phyloP scores from a whole-genome alignment of 257 asterid species.

The Solanum lignicaule region DNA sequence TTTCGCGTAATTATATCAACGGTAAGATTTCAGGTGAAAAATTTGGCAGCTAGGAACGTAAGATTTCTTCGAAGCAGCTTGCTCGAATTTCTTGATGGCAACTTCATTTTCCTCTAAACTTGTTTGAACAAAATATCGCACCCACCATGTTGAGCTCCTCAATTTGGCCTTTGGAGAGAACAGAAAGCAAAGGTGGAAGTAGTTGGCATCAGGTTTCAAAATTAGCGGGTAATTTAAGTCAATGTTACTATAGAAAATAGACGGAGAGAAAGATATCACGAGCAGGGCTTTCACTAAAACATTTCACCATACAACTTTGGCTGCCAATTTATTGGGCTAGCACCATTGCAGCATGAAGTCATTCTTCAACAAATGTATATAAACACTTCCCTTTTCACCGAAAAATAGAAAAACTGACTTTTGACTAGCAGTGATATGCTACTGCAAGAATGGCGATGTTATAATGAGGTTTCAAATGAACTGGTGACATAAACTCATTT shows the following conservation, averaged over 20 bases:
- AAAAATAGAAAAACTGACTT: not conserved
- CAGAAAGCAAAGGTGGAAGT: not conserved
- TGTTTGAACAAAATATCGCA: slow-evolving; percentile 49
- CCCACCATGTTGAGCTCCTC: slow-evolving; percentile 76
- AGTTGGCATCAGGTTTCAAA: not conserved
- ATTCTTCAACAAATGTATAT: not conserved
- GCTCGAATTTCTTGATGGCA: slow-evolving; percentile 50
- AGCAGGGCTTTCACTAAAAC: not conserved
- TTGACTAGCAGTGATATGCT: not conserved
- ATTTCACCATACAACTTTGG: not conserved
- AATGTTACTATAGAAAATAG: not conserved
- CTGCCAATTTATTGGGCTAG: not conserved
- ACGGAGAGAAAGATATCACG: not conserved
- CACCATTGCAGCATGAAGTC: not conserved
- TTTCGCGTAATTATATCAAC: slow-evolving; percentile 3
- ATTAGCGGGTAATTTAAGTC: not conserved
- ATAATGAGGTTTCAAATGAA: not conserved
- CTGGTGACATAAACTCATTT: not conserved
- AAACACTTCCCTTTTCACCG: not conserved
- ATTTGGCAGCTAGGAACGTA: slow-evolving; percentile 54
- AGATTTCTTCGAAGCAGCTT: slow-evolving; percentile 41
- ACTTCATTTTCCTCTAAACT: slow-evolving; percentile 72
- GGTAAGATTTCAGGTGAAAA: slow-evolving; percentile 64
- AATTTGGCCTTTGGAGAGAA: slow-evolving; percentile 33
- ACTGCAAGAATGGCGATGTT: not conserved